Evolutionary conservation across 805 yeast genomes (phyloP).

Genomic region (Starmerella sirachaensis): DNA sequence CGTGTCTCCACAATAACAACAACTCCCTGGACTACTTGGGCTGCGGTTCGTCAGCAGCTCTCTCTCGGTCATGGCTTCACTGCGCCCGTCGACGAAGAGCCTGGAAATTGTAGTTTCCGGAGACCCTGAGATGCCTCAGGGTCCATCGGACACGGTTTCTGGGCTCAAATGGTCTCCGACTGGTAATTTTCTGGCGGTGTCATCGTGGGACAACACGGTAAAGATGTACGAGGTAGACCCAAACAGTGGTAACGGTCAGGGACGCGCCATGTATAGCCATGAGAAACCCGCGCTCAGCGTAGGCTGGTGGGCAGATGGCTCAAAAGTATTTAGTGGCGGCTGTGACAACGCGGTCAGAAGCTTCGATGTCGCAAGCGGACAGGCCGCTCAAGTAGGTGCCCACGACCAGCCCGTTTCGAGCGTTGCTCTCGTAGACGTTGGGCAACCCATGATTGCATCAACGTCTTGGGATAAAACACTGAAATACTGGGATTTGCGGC

Average conservation of each 20-base stretch:
- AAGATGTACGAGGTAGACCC: slow-evolving; percentile 76
- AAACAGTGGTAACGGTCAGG: slow-evolving; percentile 61
- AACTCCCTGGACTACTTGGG: too few species aligned
- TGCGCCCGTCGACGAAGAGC: slow-evolving; percentile 4
- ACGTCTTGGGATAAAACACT: slow-evolving; percentile 96
- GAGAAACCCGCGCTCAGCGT: slow-evolving; percentile 75
- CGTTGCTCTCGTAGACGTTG: slow-evolving; percentile 69
- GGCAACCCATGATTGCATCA: slow-evolving; percentile 63
- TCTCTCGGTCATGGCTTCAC: slow-evolving; percentile 3
- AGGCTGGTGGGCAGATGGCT: slow-evolving; percentile 77
- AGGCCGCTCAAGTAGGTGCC: slow-evolving; percentile 68
- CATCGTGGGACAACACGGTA: slow-evolving; percentile 93
- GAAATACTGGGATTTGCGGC: slow-evolving; percentile 89
- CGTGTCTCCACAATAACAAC: too few species aligned
- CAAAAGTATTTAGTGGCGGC: slow-evolving; percentile 79
- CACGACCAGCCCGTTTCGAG: slow-evolving; percentile 72
- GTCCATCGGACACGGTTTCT: slow-evolving; percentile 56
- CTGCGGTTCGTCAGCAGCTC: neutral
- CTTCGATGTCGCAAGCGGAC: slow-evolving; percentile 73
- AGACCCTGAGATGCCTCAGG: slow-evolving; percentile 18
- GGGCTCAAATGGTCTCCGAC: slow-evolving; percentile 78
- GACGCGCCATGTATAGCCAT: slow-evolving; percentile 81
- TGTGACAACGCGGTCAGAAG: slow-evolving; percentile 78
- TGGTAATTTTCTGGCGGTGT: slow-evolving; percentile 66
- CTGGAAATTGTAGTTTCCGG: slow-evolving; percentile 11